Evolutionary conservation across 1,284 basidiomycete genomes (phyloP).

Genomic region (Xerocomus cyaneibrunnescens): DNA sequence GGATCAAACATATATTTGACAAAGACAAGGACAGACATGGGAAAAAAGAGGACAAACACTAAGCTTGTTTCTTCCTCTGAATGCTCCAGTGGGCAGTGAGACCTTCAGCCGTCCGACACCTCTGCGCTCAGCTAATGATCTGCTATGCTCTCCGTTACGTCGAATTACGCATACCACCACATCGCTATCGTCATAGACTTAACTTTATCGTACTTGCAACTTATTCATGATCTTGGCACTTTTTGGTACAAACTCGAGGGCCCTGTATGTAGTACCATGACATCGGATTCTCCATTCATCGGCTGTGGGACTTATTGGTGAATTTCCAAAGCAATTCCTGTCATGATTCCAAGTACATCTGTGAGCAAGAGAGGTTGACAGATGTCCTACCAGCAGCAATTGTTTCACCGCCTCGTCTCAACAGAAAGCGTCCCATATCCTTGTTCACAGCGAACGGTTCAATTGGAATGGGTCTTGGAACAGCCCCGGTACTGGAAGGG

Average conservation of each 20-base stretch:
- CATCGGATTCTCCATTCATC: slow-evolving; percentile 1
- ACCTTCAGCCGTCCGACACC: slow-evolving; percentile 1
- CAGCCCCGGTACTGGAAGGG: slow-evolving; percentile 47
- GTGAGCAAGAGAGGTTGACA: background rate
- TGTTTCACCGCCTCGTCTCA: slow-evolving; percentile 90
- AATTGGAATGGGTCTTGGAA: slow-evolving; percentile 69
- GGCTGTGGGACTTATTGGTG: slow-evolving; percentile 26
- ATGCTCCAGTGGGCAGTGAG: background rate
- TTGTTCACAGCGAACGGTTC: slow-evolving; percentile 91
- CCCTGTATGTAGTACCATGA: slow-evolving; percentile 10
- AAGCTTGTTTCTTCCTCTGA: background rate
- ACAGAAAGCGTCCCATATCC: slow-evolving; percentile 92
- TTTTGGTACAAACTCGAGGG: slow-evolving; percentile 6
- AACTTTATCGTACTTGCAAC: slow-evolving; percentile 22
- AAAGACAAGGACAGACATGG: slow-evolving; percentile 30
- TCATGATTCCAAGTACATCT: slow-evolving; percentile 1
- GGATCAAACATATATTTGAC: slow-evolving; percentile 45
- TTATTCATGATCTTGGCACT: slow-evolving; percentile 10
- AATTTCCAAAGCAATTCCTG: slow-evolving; percentile 47
- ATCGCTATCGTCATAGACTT: slow-evolving; percentile 20
- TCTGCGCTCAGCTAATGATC: slow-evolving; percentile 15
- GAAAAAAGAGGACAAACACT: slow-evolving; percentile 20
- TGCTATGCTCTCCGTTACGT: slow-evolving; percentile 19
- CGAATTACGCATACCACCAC: slow-evolving; percentile 10
- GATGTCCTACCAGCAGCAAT: slow-evolving; percentile 78